phyloP scores from a whole-genome alignment of 1,284 basidiomycete species.

The Leccinum cinnamomeum region DNA sequence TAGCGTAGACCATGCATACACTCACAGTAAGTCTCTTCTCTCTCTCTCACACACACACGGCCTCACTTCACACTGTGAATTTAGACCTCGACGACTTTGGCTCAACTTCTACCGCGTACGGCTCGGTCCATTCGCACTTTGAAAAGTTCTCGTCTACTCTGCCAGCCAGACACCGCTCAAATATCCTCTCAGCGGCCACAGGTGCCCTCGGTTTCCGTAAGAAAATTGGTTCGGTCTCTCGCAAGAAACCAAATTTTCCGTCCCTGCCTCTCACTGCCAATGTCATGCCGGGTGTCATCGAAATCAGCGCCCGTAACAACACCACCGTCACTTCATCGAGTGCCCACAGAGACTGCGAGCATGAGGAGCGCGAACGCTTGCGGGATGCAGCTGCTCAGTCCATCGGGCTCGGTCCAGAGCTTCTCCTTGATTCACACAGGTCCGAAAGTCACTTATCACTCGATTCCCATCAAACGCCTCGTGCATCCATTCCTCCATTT shows the following conservation, averaged over 20 bases:
- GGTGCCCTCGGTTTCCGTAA: conserved; percentile 52
- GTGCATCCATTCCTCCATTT: conserved; percentile 47
- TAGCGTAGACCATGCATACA: not conserved
- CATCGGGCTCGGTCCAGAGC: conserved; percentile 52
- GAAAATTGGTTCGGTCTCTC: conserved; percentile 43
- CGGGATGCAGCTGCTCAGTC: conserved; percentile 73
- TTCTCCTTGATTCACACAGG: conserved; percentile 20
- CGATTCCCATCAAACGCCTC: conserved; percentile 14
- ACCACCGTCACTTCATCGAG: conserved; percentile 30
- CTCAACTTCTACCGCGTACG: conserved; percentile 14
- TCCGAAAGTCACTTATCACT: conserved; percentile 14
- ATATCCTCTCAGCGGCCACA: conserved; percentile 56
- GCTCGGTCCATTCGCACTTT: conserved; percentile 7
- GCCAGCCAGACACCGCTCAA: conserved; percentile 39
- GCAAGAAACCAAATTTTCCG: conserved; percentile 40
- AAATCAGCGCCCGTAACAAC: conserved; percentile 54
- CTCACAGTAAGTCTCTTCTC: not conserved
- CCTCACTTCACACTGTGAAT: not conserved
- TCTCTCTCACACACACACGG: not conserved
- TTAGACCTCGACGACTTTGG: conserved; percentile 19
- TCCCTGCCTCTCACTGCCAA: conserved; percentile 30
- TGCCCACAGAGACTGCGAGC: conserved; percentile 51
- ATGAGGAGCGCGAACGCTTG: conserved; percentile 68
- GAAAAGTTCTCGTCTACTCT: conserved; percentile 10
- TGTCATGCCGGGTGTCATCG: conserved; percentile 66